These are phyloP conservation scores for Pseudocohnilembus persalinus DNA, from an alignment of 169 alveolate genomes.

Conservation along the genomic window DNA sequence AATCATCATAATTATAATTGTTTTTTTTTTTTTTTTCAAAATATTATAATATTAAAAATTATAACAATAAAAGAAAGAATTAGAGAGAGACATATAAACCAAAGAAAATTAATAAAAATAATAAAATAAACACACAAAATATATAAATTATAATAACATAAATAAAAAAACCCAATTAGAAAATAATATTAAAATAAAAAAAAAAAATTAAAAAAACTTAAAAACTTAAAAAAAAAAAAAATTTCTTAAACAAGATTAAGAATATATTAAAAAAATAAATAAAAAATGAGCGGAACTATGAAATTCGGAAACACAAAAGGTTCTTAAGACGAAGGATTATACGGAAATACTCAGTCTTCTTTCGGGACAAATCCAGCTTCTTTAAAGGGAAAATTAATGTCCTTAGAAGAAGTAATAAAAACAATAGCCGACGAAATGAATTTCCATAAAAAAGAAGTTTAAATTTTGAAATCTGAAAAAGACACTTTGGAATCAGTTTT, in stretches of 20 bases:
- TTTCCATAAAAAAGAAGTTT: constrained; percentile 85
- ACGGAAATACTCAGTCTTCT: constrained; percentile 14
- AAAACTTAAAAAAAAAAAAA: too few species aligned
- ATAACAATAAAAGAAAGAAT: too few species aligned
- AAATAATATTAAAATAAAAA: too few species aligned
- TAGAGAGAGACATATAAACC: too few species aligned
- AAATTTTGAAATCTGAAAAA: constrained; percentile 78
- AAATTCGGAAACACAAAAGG: neutral
- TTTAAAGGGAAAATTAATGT: constrained; percentile 76
- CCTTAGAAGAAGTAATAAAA: constrained; percentile 63
- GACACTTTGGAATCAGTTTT: constrained; percentile 81
- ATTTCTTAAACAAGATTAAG: neutral
- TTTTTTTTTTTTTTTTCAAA: too few species aligned
- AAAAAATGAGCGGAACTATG: neutral
- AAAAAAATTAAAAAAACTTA: neutral
- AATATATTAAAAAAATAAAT: too few species aligned
- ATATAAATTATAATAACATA: too few species aligned
- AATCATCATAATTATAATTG: too few species aligned
- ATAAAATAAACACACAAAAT: too few species aligned
- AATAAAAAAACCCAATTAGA: too few species aligned
- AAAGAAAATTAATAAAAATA: too few species aligned
- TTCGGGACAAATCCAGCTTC: constrained; percentile 62
- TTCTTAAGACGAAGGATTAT: neutral
- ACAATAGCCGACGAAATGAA: constrained; percentile 81
- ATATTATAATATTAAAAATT: too few species aligned